Evolutionary conservation across 2,329 filamentous ascomycete species (phyloP).

Genomic region (Orbilia oligospora): DNA sequence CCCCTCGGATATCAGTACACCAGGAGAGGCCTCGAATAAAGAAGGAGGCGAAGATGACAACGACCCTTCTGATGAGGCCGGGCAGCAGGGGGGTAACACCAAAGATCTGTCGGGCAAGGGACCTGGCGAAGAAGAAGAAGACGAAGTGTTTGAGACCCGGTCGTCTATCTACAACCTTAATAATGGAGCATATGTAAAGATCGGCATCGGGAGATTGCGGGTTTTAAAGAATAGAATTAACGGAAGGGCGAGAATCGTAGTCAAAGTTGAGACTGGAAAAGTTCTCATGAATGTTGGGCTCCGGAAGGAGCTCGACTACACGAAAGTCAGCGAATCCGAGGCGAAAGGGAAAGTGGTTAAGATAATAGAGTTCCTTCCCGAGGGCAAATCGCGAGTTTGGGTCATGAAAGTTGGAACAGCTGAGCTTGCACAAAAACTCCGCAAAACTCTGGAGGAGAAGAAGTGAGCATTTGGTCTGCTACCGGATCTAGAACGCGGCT

Average conservation of each 20-base stretch:
- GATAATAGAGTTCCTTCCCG: conserved; percentile 62
- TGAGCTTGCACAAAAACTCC: conserved; percentile 61
- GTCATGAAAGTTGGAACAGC: conserved; percentile 62
- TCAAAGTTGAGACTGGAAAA: conserved; percentile 64
- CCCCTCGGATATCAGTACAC: conserved; percentile 58
- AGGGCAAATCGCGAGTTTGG: conserved; percentile 59
- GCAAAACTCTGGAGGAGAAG: conserved; percentile 61
- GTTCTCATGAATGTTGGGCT: conserved; percentile 64
- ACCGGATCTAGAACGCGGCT: not conserved
- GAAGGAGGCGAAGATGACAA: conserved; percentile 62
- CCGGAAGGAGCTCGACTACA: conserved; percentile 61
- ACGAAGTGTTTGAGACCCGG: conserved; percentile 62
- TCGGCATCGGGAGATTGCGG: conserved; percentile 62
- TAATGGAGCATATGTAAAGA: conserved; percentile 60
- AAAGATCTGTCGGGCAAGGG: conserved; percentile 62
- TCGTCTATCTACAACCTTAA: conserved; percentile 63
- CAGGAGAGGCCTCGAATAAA: conserved; percentile 60
- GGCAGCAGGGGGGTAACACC: conserved; percentile 37
- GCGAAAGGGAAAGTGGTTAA: conserved; percentile 61
- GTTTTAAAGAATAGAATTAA: conserved; percentile 63
- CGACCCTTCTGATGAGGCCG: conserved; percentile 62
- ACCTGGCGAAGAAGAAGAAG: conserved; percentile 64
- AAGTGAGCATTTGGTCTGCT: conserved; percentile 44
- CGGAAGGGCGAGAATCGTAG: conserved; percentile 62
- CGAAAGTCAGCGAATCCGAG: conserved; percentile 52